These are phyloP conservation scores for Lentinula detonsa DNA, from an alignment of 768 basidiomycete species.

Conservation along the genomic window DNA sequence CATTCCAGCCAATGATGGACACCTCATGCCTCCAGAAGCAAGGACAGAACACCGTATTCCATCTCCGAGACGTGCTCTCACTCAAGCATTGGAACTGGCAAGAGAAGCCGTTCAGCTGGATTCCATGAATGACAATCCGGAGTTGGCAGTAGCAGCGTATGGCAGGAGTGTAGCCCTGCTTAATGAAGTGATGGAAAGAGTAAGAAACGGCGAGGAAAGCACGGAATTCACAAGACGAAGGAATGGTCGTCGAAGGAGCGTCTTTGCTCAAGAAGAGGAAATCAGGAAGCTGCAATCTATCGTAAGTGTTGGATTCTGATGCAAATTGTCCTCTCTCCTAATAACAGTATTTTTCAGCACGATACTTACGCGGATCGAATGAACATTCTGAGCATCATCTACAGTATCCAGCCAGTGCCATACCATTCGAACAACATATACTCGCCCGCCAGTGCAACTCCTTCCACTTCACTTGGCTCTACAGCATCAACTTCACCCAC, in stretches of 20 bases:
- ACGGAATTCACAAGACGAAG: conserved; percentile 52
- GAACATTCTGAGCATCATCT: conserved; percentile 87
- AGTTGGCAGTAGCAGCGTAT: conserved; percentile 86
- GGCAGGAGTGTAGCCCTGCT: conserved; percentile 80
- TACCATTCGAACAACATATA: conserved; percentile 34
- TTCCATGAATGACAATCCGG: conserved; percentile 81
- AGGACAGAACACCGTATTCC: conserved; percentile 51
- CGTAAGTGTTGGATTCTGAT: conserved; percentile 42
- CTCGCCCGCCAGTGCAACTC: conserved; percentile 25
- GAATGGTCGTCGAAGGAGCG: conserved; percentile 63
- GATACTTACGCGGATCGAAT: conserved; percentile 94
- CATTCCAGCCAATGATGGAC: conserved; percentile 21
- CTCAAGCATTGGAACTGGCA: conserved; percentile 80
- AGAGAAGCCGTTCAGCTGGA: conserved; percentile 88
- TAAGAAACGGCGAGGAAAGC: conserved; percentile 78
- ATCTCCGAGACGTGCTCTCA: conserved; percentile 82
- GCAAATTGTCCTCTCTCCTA: conserved; percentile 5
- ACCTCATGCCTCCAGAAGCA: conserved; percentile 35
- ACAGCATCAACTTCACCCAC: conserved; percentile 44
- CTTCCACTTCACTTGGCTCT: conserved; percentile 36
- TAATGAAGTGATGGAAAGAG: conserved; percentile 90
- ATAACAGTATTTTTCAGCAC: conserved; percentile 44
- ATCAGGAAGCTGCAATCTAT: conserved; percentile 81
- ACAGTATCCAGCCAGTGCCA: conserved; percentile 75
- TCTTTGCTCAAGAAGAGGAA: conserved; percentile 90